Evolutionary conservation across 768 basidiomycete genomes (phyloP), one percentile per base, ranked within the genome.

Genomic region (Xanthoconium purpureum): DNA sequence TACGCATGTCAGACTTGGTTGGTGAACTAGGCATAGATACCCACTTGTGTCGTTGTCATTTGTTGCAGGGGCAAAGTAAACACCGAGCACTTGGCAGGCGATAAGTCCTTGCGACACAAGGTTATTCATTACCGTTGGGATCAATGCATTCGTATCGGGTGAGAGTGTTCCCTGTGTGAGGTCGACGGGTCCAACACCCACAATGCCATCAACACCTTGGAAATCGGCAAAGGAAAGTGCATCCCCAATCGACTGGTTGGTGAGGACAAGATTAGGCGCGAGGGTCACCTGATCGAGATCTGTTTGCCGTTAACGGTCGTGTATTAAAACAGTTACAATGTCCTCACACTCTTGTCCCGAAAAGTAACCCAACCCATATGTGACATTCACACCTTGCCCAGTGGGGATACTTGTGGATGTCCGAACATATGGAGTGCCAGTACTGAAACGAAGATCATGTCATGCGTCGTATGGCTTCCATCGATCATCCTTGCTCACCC

Each of bases 301-400:
- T 72, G 43, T 32, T 2, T 13, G 4, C 1, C n/a, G 9, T 51
- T 28, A 43, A 32, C 11, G 8, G 44, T 11, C 15, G 15, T n/a
- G 29, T 17, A 15, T 39, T 20, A 17, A 39, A 5, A 35, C 3
- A 12, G 15, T 17, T 6, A 29, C 14, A 8, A 39, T 3, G 10
- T 38, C 12, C 54, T 39, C 36, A 66, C 65, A 80, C 58, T 78
- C 77, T 37, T 64, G 66, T 20, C 78, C 76, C 68, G 35, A 35
- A 43, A 72, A 54, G 42, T 30, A 51, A 10, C 55, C 68, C 1
- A 1, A 0, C 4, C 63, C 61, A 47, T 54, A 68, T 9, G 43
- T 50, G 5, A 54, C 45, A 3, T 20, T 54, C 20, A 68, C 54
- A 4, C n/a, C 3, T 35, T 63, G 14, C 5, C 70, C 71, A 14